Percentiles rank a stretch among this genome's conserved stretches.
Evolutionary conservation across 1,284 basidiomycete species (phyloP).

Genomic region (Volvariella surrecta): DNA sequence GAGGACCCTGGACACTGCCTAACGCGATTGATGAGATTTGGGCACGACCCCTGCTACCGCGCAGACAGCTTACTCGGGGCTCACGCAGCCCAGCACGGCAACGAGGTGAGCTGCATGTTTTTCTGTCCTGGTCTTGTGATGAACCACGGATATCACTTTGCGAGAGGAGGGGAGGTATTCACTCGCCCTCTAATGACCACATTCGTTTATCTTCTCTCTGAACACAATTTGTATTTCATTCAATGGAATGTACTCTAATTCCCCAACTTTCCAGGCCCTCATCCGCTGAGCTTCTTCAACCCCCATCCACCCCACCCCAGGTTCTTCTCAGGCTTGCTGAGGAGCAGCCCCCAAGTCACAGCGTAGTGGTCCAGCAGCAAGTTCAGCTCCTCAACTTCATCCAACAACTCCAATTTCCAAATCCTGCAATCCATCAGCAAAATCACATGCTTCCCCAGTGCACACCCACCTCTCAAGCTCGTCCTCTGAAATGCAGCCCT

Average conservation of each 20-base stretch:
- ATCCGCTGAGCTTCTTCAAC: constrained; percentile 16
- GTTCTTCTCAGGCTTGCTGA: constrained; percentile 12
- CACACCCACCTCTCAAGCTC: constrained; percentile 57
- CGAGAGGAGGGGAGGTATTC: constrained; percentile 1
- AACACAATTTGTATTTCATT: constrained; percentile 9
- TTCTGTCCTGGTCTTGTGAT: background rate
- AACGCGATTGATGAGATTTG: no score
- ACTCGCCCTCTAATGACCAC: constrained; percentile 3
- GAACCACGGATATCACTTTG: background rate
- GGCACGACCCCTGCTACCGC: no score
- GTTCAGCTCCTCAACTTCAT: constrained; percentile 89
- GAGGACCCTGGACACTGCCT: constrained; percentile 10
- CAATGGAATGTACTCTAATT: background rate
- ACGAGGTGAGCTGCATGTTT: no score
- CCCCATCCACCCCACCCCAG: constrained; percentile 31
- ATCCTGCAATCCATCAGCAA: constrained; percentile 38
- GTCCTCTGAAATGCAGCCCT: constrained; percentile 35
- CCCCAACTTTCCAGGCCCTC: background rate
- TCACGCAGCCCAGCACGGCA: no score
- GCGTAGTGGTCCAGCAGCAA: constrained; percentile 84
- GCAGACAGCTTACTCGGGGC: no score
- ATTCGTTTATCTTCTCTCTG: constrained; percentile 23
- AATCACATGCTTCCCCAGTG: constrained; percentile 3
- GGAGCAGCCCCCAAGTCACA: constrained; percentile 63
- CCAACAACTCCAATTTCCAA: constrained; percentile 72